phyloP scores from a whole-genome alignment of 345 rosid genomes.

The Eucalyptus globulus region DNA sequence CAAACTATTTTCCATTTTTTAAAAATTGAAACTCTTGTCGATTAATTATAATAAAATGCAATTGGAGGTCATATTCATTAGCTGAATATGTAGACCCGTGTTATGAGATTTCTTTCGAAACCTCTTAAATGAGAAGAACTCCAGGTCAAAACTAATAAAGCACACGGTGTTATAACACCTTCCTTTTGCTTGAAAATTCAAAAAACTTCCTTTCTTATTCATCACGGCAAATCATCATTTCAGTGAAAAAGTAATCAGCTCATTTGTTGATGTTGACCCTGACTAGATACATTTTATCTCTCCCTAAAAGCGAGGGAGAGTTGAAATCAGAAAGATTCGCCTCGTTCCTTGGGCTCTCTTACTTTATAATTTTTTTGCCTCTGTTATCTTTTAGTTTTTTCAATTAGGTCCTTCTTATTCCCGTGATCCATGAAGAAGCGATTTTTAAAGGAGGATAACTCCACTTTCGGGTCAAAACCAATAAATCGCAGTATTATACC shows the following conservation, averaged over 20 bases:
- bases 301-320: neutral
- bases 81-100: neutral
- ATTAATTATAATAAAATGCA: neutral
- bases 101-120: neutral
- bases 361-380: neutral
- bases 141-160: neutral
- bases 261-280: neutral
- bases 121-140: neutral
- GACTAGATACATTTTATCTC: neutral
- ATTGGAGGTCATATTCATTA: neutral
- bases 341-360: neutral
- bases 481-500: too few species aligned
- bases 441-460: too few species aligned
- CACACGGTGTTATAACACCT: neutral
- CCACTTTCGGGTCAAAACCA: too few species aligned
- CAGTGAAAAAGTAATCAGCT: neutral
- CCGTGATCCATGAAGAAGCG: neutral
- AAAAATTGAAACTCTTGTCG: neutral
- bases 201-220: neutral
- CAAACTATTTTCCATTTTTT: neutral
- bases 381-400: neutral
- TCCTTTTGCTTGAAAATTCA: neutral
- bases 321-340: neutral
- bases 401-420: neutral
- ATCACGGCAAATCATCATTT: neutral